These are phyloP conservation scores for Scedosporium boydii DNA, from an alignment of 2,329 filamentous ascomycete species.

Conservation along the genomic window DNA sequence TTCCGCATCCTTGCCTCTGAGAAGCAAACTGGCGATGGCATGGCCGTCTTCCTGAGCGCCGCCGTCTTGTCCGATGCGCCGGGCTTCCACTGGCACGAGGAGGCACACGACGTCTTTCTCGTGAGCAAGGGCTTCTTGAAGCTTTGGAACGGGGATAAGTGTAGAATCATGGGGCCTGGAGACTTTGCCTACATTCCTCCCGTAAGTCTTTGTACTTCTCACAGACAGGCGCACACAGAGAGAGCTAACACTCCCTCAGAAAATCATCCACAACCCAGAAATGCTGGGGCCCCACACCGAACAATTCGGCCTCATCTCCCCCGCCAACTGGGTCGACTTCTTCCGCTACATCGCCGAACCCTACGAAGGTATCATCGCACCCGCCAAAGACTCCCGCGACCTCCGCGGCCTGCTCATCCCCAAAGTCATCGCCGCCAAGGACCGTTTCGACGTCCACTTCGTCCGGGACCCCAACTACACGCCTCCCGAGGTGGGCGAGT, in stretches of 20 bases:
- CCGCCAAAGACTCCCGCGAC: slow-evolving; percentile 41
- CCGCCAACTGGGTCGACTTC: slow-evolving; percentile 52
- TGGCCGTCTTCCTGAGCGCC: slow-evolving; percentile 40
- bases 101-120: slow-evolving; percentile 49
- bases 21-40: slow-evolving; percentile 39
- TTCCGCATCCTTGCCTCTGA: slow-evolving; percentile 41
- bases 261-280: slow-evolving; percentile 45
- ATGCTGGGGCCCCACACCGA: slow-evolving; percentile 45
- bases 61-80: slow-evolving; percentile 34
- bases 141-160: slow-evolving; percentile 48
- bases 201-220: slow-evolving; percentile 20
- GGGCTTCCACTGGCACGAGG: slow-evolving; percentile 47
- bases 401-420: slow-evolving; percentile 39
- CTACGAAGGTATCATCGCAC: slow-evolving; percentile 38
- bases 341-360: slow-evolving; percentile 47
- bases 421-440: slow-evolving; percentile 45
- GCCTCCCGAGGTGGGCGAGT: slow-evolving; percentile 32
- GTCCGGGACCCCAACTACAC: slow-evolving; percentile 30
- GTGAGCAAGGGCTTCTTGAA: slow-evolving; percentile 45
- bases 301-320: slow-evolving; percentile 42
- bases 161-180: slow-evolving; percentile 40
- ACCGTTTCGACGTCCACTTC: slow-evolving; percentile 46
- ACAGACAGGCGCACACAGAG: background rate
- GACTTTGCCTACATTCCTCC: slow-evolving; percentile 51
- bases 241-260: slow-evolving; percentile 18